These are phyloP conservation scores for Ophiostoma sp. DNA, from an alignment of 2,329 filamentous ascomycete genomes.

Conservation along the genomic window DNA sequence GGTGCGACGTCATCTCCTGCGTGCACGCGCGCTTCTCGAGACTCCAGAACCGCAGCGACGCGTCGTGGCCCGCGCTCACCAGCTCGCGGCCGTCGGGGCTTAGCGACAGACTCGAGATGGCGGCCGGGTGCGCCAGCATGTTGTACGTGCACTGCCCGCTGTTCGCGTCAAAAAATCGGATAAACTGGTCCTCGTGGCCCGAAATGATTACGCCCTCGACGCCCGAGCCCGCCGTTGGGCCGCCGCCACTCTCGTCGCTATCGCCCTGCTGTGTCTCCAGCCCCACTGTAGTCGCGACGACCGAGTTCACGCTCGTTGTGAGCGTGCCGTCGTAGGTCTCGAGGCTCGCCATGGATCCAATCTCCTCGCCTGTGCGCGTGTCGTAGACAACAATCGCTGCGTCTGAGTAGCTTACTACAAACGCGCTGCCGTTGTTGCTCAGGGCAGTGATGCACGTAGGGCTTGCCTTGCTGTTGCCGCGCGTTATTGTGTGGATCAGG, in stretches of 20 bases:
- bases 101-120: constrained; percentile 85
- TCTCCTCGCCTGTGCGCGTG: constrained; percentile 82
- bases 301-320: constrained; percentile 77
- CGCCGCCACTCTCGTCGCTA: constrained; percentile 47
- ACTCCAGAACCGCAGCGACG: constrained; percentile 92
- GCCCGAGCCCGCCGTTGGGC: constrained; percentile 64
- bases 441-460: constrained; percentile 91
- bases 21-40: constrained; percentile 92
- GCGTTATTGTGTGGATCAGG: constrained; percentile 77
- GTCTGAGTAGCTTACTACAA: constrained; percentile 89
- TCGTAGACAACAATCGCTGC: constrained; percentile 88
- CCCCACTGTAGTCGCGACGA: constrained; percentile 72
- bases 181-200: constrained; percentile 92
- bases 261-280: constrained; percentile 66
- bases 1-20: constrained; percentile 89
- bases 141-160: constrained; percentile 99
- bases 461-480: constrained; percentile 61
- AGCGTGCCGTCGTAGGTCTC: constrained; percentile 87
- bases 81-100: constrained; percentile 91
- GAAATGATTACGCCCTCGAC: constrained; percentile 86
- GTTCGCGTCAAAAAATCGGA: constrained; percentile 97
- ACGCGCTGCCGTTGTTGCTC: constrained; percentile 74
- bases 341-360: constrained; percentile 85
- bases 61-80: constrained; percentile 92
- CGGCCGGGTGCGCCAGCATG: constrained; percentile 92